A percentile compares a stretch with the other conserved stretches of the same genome.
Evolutionary conservation across 495 filamentous ascomycete genomes (phyloP).

Genomic region (Trichoderma virens): DNA sequence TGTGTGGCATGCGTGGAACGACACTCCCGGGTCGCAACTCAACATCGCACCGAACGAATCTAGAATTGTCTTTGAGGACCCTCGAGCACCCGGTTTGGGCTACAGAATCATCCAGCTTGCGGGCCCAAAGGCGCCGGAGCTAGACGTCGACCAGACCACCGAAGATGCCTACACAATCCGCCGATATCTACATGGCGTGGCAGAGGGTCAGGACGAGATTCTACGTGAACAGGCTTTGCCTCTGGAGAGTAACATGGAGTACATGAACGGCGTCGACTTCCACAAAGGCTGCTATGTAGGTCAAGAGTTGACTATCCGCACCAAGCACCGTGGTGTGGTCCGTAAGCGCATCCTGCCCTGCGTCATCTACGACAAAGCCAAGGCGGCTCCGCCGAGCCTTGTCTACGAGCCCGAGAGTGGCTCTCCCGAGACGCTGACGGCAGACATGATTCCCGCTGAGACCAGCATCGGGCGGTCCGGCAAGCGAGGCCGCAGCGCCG

Average conservation of each 20-base stretch:
- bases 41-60: constrained; percentile 18
- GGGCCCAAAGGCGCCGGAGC: constrained; percentile 20
- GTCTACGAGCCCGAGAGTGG: constrained; percentile 40
- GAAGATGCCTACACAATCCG: constrained; percentile 55
- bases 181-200: constrained; percentile 67
- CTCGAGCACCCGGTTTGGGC: constrained; percentile 63
- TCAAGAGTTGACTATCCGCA: constrained; percentile 92
- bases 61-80: constrained; percentile 47
- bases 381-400: constrained; percentile 28
- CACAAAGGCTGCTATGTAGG: constrained; percentile 95
- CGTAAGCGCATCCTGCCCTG: constrained; percentile 85
- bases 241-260: constrained; percentile 77
- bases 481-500: constrained; percentile 58
- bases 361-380: constrained; percentile 50
- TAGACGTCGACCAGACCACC: constrained; percentile 21
- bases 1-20: constrained; percentile 62
- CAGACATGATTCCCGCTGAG: constrained; percentile 25
- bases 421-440: constrained; percentile 14
- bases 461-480: constrained; percentile 33
- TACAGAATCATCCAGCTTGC: constrained; percentile 44
- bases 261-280: constrained; percentile 78
- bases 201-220: constrained; percentile 81
- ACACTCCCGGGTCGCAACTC: constrained; percentile 1
- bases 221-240: constrained; percentile 60
- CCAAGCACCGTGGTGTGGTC: constrained; percentile 87